Base-by-base conservation (phyloP, 805 yeast genomes). In the Kodamaea jinghongensis region DNA sequence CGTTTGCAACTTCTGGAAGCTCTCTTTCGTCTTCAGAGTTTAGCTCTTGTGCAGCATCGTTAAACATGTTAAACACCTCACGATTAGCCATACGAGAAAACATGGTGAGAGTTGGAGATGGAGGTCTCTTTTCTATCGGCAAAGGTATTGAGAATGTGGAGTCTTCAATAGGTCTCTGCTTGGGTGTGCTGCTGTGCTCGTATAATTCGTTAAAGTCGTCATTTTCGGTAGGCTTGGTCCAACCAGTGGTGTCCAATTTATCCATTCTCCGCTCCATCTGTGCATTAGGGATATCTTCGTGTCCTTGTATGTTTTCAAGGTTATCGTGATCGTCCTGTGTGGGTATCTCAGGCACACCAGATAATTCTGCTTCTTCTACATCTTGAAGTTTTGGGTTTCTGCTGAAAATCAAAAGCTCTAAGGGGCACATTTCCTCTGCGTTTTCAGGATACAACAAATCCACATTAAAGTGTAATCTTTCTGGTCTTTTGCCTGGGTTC, bases 71-170 rank as follows among this genome's bases (percentile, higher is more conserved):
- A 45, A 75, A 67, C 0, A 88, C 81, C 49, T 87, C 96, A 39
- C 78, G 76, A 41, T 79, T 75, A 2, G 96, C 91, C 51, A 80
- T 78, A 36, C 79, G 78, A 0, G 96, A 83, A 54, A 75, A 83
- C 53, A 82, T 63, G 0, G 96, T 89, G 47, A 84, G 73, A 0
- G 96, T 88, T 1, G 95, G 95, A 0, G 95, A 83, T 10, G 70
- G 65, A 3, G 78, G 74, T 22, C 57, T 52, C 17, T 44, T 44
- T 11, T 12, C 31, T 4, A 9, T 12, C 4, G 22, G 34, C 22
- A 27, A 27, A 12, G 29, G 14, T n/a, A 27, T 4, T 7, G 29
- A 27, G 6, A 27, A 27, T 27, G 29, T 27, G 11, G 29, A 4
- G 6, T 27, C 29, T 5, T 27, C 23, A 8, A 20, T 20, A 20